These are phyloP conservation scores for Fusarium tanahbumbuense DNA, from an alignment of 2,329 filamentous ascomycete species.

Conservation along the genomic window DNA sequence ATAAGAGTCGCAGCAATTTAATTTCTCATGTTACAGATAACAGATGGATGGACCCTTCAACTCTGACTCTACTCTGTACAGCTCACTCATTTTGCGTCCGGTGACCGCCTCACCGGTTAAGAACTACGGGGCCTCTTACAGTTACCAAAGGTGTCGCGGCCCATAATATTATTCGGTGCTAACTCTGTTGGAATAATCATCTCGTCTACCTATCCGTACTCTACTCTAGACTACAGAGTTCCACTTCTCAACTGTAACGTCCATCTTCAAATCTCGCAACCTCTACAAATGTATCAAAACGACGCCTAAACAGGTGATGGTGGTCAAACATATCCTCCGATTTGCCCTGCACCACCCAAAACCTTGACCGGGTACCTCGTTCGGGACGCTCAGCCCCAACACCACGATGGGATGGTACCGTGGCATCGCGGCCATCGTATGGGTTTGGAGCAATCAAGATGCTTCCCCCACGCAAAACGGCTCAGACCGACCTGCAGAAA, in stretches of 20 bases:
- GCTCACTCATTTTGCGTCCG: constrained; percentile 26
- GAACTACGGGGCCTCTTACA: constrained; percentile 10
- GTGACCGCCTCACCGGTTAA: constrained; percentile 39
- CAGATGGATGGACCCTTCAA: background rate
- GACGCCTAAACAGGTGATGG: constrained; percentile 11
- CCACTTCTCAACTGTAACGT: constrained; percentile 28
- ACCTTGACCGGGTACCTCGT: constrained; percentile 42
- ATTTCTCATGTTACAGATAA: background rate
- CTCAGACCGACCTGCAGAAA: constrained; percentile 44
- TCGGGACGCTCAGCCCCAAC: constrained; percentile 39
- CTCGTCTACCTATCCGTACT: background rate
- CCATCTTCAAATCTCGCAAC: constrained; percentile 42
- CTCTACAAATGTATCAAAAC: constrained; percentile 26
- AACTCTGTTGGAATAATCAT: constrained; percentile 9
- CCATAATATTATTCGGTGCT: constrained; percentile 18
- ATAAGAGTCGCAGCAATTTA: no score
- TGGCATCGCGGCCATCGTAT: constrained; percentile 41
- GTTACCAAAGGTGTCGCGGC: constrained; percentile 21
- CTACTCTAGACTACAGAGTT: constrained; percentile 38
- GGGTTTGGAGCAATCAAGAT: constrained; percentile 41
- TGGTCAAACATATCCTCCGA: constrained; percentile 22
- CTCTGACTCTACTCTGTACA: constrained; percentile 25
- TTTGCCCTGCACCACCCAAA: constrained; percentile 21
- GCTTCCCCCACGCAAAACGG: constrained; percentile 38
- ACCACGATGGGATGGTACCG: constrained; percentile 37